A percentile compares a stretch with the other conserved stretches of the same genome.
phyloP scores from a whole-genome alignment of 2,329 filamentous ascomycete species.

The Westerdykella aurantiaca region DNA sequence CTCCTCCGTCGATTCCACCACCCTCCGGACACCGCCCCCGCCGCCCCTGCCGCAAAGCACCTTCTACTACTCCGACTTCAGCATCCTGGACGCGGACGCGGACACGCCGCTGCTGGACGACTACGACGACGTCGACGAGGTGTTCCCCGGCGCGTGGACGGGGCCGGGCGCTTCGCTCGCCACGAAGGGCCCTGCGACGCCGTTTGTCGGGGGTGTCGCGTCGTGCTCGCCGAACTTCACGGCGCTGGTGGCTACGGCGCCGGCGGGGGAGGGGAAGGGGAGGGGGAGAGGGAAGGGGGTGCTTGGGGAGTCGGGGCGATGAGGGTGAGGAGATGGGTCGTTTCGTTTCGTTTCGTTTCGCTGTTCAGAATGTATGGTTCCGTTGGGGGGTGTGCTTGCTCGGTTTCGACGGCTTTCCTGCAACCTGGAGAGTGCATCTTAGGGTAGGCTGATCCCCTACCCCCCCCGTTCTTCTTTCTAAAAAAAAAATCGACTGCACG shows the following conservation, averaged over 20 bases:
- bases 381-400: too few species aligned
- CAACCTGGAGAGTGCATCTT: too few species aligned
- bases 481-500: too few species aligned
- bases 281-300: too few species aligned
- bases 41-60: slow-evolving; percentile 9
- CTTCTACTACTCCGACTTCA: slow-evolving; percentile 19
- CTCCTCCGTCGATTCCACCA: slow-evolving; percentile 1
- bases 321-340: not conserved
- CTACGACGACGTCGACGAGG: slow-evolving; percentile 23
- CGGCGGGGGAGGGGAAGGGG: not conserved
- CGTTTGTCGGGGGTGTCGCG: not conserved
- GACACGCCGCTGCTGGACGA: slow-evolving; percentile 19
- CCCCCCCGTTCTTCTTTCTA: too few species aligned
- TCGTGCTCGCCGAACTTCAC: slow-evolving; percentile 17
- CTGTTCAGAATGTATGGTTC: not conserved
- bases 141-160: slow-evolving; percentile 18
- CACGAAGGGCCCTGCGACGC: not conserved
- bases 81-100: slow-evolving; percentile 17
- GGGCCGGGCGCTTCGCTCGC: slow-evolving; percentile 2
- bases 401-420: too few species aligned
- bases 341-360: not conserved
- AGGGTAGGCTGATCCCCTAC: too few species aligned
- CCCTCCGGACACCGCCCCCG: slow-evolving; percentile 8
- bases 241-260: slow-evolving; percentile 10
- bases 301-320: too few species aligned